Percentiles rank a stretch among this genome's conserved stretches.
These are phyloP conservation scores for Naumovozyma dairenensis DNA, from an alignment of 805 yeast species.

Conservation along the genomic window DNA sequence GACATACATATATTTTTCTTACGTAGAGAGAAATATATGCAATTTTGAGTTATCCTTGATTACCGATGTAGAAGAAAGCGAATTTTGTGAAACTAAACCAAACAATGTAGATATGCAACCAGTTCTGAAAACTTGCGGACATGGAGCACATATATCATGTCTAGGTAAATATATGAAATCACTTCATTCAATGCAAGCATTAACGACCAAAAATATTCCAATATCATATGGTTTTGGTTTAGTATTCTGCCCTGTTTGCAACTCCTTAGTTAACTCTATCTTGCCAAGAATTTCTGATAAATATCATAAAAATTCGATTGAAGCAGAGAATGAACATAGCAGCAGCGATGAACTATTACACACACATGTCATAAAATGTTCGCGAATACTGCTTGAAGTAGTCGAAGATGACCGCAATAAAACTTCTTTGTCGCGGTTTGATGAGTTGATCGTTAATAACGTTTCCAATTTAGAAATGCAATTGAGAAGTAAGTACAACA, in stretches of 20 bases:
- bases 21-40: conserved; percentile 21
- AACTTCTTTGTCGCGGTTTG: too few relatives aligned
- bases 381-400: too few relatives aligned
- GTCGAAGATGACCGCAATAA: too few relatives aligned
- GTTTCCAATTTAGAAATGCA: conserved; percentile 59
- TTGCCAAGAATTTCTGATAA: conserved; percentile 70
- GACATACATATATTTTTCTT: conserved; percentile 24
- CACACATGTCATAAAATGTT: too few relatives aligned
- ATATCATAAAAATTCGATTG: too few relatives aligned
- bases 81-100: conserved; percentile 7
- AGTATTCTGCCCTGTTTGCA: conserved; percentile 84
- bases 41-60: conserved; percentile 14
- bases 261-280: conserved; percentile 73
- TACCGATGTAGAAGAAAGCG: background rate
- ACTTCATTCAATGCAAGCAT: conserved; percentile 48
- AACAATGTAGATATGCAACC: conserved; percentile 33
- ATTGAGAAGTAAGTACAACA: conserved; percentile 37
- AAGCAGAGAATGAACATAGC: too few relatives aligned
- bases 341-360: too few relatives aligned
- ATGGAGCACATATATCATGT: conserved; percentile 83
- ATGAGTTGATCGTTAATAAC: conserved; percentile 41
- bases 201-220: conserved; percentile 74
- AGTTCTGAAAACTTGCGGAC: conserved; percentile 63
- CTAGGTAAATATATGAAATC: conserved; percentile 53
- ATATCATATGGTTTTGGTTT: conserved; percentile 63